phyloP scores from a whole-genome alignment of 2,329 filamentous ascomycete genomes.

The Myriosclerotinia curreyana region DNA sequence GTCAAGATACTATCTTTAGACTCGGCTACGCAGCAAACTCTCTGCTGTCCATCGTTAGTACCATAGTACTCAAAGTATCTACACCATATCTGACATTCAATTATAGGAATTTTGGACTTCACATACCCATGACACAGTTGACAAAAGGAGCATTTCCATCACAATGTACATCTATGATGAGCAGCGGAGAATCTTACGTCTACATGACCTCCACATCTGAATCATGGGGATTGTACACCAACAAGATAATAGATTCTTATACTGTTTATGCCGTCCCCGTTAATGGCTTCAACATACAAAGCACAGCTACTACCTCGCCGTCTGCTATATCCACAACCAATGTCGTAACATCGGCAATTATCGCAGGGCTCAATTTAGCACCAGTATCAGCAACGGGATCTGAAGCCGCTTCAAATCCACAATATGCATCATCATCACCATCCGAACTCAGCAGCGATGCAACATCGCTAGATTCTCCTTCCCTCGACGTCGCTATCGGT shows the following conservation, averaged over 20 bases:
- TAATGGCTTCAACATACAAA: background rate
- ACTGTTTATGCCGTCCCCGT: background rate
- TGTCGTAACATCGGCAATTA: background rate
- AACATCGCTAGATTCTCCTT: background rate
- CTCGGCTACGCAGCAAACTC: background rate
- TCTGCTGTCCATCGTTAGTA: constrained; percentile 13
- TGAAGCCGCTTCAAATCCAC: background rate
- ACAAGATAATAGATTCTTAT: background rate
- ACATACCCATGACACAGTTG: background rate
- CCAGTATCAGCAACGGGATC: background rate
- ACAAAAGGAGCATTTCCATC: background rate
- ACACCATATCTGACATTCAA: background rate
- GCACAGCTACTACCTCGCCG: background rate
- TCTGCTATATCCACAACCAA: background rate
- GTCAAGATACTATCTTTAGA: background rate
- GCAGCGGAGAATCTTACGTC: background rate
- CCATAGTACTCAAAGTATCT: background rate
- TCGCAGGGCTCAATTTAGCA: background rate
- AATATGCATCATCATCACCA: background rate
- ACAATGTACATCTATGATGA: constrained; percentile 15
- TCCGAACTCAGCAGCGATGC: background rate
- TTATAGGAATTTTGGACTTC: background rate
- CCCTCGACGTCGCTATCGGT: background rate
- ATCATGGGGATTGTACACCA: constrained; percentile 4
- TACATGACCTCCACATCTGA: background rate